A percentile compares a stretch with the other conserved stretches of the same genome.
These are phyloP conservation scores for Hypoxylon fragiforme DNA, from an alignment of 495 filamentous ascomycete genomes.

Conservation along the genomic window DNA sequence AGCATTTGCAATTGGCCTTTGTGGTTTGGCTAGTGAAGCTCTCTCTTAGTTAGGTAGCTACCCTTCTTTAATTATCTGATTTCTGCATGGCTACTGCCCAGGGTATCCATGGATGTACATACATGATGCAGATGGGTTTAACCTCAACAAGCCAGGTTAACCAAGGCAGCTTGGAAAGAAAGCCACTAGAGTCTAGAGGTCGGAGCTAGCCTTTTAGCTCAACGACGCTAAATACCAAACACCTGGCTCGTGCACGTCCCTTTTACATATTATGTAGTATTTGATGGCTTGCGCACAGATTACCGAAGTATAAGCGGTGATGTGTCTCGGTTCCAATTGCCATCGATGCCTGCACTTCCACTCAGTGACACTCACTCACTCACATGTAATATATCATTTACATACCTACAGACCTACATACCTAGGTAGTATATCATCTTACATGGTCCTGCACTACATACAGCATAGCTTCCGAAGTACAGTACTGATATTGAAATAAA, in stretches of 20 bases:
- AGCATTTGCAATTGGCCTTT: background rate
- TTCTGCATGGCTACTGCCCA: no score
- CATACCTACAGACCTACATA: slow-evolving; percentile 4
- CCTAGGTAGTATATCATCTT: no score
- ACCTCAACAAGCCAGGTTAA: slow-evolving; percentile 2
- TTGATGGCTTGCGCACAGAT: no score
- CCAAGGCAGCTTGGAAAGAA: background rate
- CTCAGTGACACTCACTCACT: no score
- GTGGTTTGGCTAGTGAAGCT: background rate
- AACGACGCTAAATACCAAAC: slow-evolving; percentile 3
- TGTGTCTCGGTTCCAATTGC: slow-evolving; percentile 11
- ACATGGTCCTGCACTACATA: no score
- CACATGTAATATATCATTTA: no score
- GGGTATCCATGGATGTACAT: no score
- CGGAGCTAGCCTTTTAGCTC: slow-evolving; percentile 10
- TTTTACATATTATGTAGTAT: no score
- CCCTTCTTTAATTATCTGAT: no score
- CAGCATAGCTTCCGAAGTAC: no score
- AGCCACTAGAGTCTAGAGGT: background rate
- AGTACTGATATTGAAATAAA: no score
- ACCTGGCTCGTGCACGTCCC: slow-evolving; percentile 10
- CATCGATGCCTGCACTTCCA: background rate
- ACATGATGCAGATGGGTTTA: background rate
- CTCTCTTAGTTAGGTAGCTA: no score
- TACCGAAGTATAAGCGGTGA: slow-evolving; percentile 24